These are phyloP conservation scores for Ganoderma meredithae DNA, from an alignment of 1,284 basidiomycete genomes.

Conservation along the genomic window DNA sequence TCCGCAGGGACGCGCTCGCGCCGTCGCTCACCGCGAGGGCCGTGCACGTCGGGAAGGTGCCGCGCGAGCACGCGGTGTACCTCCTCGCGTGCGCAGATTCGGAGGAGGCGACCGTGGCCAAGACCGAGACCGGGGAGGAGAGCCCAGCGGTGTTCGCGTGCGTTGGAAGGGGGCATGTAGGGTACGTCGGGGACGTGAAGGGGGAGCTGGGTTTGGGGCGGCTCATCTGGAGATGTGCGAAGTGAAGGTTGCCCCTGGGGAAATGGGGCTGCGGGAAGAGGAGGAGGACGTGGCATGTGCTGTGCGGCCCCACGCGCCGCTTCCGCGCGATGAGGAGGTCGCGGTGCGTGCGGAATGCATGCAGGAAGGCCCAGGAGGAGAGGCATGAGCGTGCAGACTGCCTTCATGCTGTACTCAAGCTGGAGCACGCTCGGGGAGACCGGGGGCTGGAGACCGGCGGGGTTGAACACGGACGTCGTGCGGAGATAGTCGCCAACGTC, in stretches of 20 bases:
- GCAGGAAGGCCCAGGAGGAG: neutral
- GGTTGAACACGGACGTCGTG: constrained; percentile 32
- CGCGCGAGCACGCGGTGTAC: constrained; percentile 28
- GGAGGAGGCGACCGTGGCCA: neutral
- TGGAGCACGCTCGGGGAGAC: constrained; percentile 22
- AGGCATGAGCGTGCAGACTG: neutral
- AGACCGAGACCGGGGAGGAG: constrained; percentile 15
- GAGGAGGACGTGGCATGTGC: neutral
- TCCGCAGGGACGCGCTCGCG: constrained; percentile 22
- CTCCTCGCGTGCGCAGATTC: constrained; percentile 22
- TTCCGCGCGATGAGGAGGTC: neutral
- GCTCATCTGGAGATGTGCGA: constrained; percentile 34
- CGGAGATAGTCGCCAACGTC: constrained; percentile 27
- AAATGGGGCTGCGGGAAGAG: constrained; percentile 22
- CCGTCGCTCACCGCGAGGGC: constrained; percentile 31
- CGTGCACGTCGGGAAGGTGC: constrained; percentile 25
- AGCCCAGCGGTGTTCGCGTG: constrained; percentile 29
- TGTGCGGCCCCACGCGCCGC: neutral
- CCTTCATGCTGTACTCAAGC: constrained; percentile 16
- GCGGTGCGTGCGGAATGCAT: neutral
- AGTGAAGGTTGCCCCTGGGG: constrained; percentile 27
- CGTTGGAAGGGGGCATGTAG: constrained; percentile 32
- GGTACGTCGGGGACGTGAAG: constrained; percentile 35
- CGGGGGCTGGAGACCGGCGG: constrained; percentile 27
- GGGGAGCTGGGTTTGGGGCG: constrained; percentile 31